Evolutionary conservation across 257 asterid species (phyloP), one percentile per base, ranked within the genome.

Genomic region (Knoxia roxburghii): DNA sequence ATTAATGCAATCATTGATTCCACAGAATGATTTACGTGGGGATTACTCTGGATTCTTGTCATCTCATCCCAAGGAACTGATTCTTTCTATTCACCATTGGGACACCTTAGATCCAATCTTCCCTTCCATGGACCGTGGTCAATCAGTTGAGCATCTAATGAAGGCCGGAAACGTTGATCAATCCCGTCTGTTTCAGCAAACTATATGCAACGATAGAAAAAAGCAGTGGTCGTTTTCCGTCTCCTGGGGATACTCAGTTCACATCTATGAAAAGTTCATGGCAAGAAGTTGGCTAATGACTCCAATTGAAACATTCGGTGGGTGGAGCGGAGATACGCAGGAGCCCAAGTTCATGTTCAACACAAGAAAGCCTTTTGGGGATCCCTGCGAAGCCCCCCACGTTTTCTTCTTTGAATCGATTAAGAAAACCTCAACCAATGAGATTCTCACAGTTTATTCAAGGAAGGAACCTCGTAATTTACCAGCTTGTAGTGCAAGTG

Each of bases 391-490:
- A 20, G 40, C 41, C 11, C 62, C 62, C 7, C 62, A 56, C 27
- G 20, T 56, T 4, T 56, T 56, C 62, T 56, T 27, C 62, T 29
- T 55, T 17, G 37, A 55, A 27, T 55, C 61, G 4, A 14, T 56
- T 23, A 43, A 29, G 41, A 56, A 56, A 1, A 35, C 61, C 1
- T 55, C 61, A 29, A 35, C 18, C 21, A 39, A 29, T 12, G n/a
- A 56, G 39, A 56, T 15, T 56, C 39, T 56, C 10, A 56, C 62
- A 39, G 40, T 50, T 0, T 78, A 75, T 60, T 0, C 46, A 1
- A 77, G 89, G 49, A 69, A 77, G 8, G 55, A 75, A 74, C 74
- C 78, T 3, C 66, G 89, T 11, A 67, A 46, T 6, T 56, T 78
- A 50, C 71, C 79, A 2, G n/a, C 76, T 62, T 83, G 92, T 57